Evolutionary conservation across 805 yeast genomes (phyloP).

Genomic region (Yamadazyma sp.): DNA sequence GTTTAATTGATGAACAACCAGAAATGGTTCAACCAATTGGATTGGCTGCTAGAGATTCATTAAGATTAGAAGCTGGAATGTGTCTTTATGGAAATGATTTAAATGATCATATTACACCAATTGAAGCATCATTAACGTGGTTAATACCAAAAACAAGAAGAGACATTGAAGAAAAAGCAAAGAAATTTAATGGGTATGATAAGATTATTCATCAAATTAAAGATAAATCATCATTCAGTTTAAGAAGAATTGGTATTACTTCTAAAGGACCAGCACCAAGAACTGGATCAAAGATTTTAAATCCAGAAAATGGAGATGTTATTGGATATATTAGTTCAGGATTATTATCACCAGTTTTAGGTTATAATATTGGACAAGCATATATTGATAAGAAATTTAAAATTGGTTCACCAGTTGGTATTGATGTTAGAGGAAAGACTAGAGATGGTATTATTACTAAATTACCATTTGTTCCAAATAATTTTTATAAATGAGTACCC

Average conservation of each 20-base stretch:
- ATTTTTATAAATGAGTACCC: constrained; percentile 48
- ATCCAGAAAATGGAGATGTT: constrained; percentile 37
- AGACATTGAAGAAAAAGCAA: constrained; percentile 17
- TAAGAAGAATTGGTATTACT: constrained; percentile 68
- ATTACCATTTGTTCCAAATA: constrained; percentile 79
- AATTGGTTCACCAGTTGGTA: constrained; percentile 65
- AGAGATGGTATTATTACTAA: constrained; percentile 74
- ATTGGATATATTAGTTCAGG: constrained; percentile 62
- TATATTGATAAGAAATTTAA: constrained; percentile 74
- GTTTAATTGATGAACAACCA: constrained; percentile 50
- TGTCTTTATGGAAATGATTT: constrained; percentile 95
- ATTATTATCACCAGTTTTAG: constrained; percentile 57
- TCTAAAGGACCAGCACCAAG: constrained; percentile 93
- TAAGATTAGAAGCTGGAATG: constrained; percentile 97
- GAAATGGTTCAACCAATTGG: constrained; percentile 80
- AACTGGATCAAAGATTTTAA: constrained; percentile 65
- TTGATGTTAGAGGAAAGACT: constrained; percentile 80
- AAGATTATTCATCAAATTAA: constrained; percentile 67
- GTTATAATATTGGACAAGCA: constrained; percentile 86
- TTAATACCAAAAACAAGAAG: constrained; percentile 81
- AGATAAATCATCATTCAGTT: constrained; percentile 55
- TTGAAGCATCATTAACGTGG: constrained; percentile 90
- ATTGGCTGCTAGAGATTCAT: constrained; percentile 95
- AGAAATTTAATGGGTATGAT: constrained; percentile 71
- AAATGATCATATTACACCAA: constrained; percentile 74